Base-by-base conservation (phyloP, 345 rosid genomes). In the Cardamine occulta region DNA sequence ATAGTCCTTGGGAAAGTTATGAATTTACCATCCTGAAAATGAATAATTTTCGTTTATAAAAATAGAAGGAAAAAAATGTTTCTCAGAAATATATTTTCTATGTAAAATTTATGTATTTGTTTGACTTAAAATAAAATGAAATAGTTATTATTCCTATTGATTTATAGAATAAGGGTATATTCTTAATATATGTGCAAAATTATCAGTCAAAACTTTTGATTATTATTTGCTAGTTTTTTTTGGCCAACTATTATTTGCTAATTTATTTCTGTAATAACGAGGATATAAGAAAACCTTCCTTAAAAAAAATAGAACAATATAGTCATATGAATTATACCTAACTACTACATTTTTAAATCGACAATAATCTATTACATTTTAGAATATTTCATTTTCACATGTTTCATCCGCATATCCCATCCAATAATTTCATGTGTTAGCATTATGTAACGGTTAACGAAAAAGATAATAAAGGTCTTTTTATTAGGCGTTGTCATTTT, bases 391-490 rank as follows among this genome's bases (percentile, higher is more conserved):
- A 19, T 49, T 19, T 19, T 49, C n/a, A 52, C 29, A 52, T 52
- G 57, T 52, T 21, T 23, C 56, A 26, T 51, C 28, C 5, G 13
- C 55, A 19, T 0, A 23, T 11, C 10, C 8, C 37, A 31, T 56
- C 61, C 69, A 51, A 51, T 37, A 24, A 35, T 39, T 72, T 24
- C 13, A 61, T 34, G 47, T 40, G 12, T 53, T 45, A 63, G 54
- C 45, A 42, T 64, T 52, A 9, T 53, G 55, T 53, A 63, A 73
- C 67, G 70, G 69, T 42, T 52, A 63, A 53, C n/a, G 42, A 53
- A 28, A 40, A 15, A 32, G 28, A 13, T 39, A 69, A 13, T 39
- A 69, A 39, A 19, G 9, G 47, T 45, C 37, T 56, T 71, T 7
- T 55, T 28, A 28, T 28, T 57, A 31, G 7, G 15, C 8, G 15